Base-by-base conservation (phyloP, 371 early-diverging fungal species). In the Rhizopus stolonifer region DNA sequence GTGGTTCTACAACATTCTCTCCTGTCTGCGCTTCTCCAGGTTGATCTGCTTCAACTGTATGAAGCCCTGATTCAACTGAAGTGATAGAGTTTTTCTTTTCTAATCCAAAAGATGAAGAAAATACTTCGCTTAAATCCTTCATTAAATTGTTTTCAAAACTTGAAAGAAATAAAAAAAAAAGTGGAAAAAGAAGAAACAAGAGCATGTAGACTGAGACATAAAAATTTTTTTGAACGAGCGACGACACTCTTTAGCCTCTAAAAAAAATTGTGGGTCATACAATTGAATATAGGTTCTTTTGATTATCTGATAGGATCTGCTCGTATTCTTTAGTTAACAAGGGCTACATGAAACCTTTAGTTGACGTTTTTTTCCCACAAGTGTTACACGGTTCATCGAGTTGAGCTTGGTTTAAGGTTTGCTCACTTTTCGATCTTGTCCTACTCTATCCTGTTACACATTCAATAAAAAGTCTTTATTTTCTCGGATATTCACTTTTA, bases 1-100 rank as follows among this genome's bases (percentile, higher is more conserved):
- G 70, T 33, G 70, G 70, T 10, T 46, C 65, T 23, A 46, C 52
- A 17, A 25, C 38, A 8, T 34, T 45, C 1, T 49, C 44, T 32
- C 23, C 32, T 14, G 9, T 36, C n/a, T 42, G 31, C 10, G 4
- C 31, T 29, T 29, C 31, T 10, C 31, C 33, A 13, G 56, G 49
- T 17, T 29, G 44, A n/a, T 47, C 48, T 11, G 48, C 32, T 13
- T 44, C 38, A 33, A 26, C 31, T 29, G 46, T 23, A 11, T 17
- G 19, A 3, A 24, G 10, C 14, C 50, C 50, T 18, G 54, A 39
- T 51, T 63, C 58, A 29, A 63, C n/a, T 17, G 64, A 63, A 17
- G 64, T 63, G 29, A 63, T 63, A 6, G 64, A 58, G 29, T 58
- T 44, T 25, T 31, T 52, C 31, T 61, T 61, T 32, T 61, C 53